phyloP scores from a whole-genome alignment of 352 stramenopile genomes.

The Phytophthora palmivora region DNA sequence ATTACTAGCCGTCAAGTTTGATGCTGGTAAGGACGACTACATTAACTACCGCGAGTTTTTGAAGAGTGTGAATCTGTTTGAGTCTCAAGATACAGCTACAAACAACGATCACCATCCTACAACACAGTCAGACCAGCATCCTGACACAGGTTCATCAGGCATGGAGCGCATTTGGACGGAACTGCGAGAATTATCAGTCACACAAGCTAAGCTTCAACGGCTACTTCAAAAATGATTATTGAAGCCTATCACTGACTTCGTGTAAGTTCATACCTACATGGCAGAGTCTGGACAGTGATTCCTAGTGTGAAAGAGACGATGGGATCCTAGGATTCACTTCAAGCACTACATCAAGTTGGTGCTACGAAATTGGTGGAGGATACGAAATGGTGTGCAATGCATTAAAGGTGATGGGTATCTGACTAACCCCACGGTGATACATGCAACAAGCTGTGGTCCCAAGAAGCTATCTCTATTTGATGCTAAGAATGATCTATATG shows the following conservation, averaged over 20 bases:
- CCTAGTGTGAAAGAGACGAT: not conserved
- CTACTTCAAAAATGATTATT: constrained; percentile 27
- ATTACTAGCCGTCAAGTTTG: constrained; percentile 61
- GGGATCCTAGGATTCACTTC: constrained; percentile 32
- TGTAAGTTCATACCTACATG: not conserved
- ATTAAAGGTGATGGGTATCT: no score
- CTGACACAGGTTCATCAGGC: constrained; percentile 4
- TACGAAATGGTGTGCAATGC: no score
- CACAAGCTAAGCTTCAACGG: constrained; percentile 47
- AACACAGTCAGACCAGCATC: not conserved
- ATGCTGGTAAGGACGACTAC: constrained; percentile 54
- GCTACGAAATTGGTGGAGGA: constrained; percentile 12
- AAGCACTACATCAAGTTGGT: constrained; percentile 27
- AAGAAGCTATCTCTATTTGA: constrained; percentile 1
- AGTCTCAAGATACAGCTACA: not conserved
- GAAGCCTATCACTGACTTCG: no score
- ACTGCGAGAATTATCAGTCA: constrained; percentile 46
- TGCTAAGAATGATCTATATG: not conserved
- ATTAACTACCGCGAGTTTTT: constrained; percentile 75
- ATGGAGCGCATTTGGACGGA: constrained; percentile 52
- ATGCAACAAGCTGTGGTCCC: not conserved
- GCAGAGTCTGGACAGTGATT: not conserved
- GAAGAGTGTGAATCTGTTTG: constrained; percentile 44
- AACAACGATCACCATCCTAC: not conserved
- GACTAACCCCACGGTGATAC: not conserved